Evolutionary conservation across 2,329 filamentous ascomycete genomes (phyloP), one percentile per base, ranked within the genome.

Genomic region (Colletotrichum phormii): DNA sequence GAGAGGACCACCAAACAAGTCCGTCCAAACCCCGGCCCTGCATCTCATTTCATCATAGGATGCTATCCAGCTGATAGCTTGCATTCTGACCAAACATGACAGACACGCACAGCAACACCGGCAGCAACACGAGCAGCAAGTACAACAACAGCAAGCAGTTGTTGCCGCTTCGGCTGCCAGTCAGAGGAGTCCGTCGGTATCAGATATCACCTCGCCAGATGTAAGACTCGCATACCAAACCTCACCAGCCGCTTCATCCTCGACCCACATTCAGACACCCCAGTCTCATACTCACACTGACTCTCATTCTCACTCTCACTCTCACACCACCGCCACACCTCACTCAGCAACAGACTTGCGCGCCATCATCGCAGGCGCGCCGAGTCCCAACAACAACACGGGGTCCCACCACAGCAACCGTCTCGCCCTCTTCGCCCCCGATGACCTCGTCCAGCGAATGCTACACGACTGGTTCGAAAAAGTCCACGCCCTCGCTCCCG

Each of bases 381-480:
- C 65, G 42, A 72, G 65, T 33, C 54, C 70, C 46, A 26, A 22
- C 42, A 49, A 8, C 42, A 49, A 3, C 46, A 64, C 70, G 60
- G 66, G 54, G 8, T n/a, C 18, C 5, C 65, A 26, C 11, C 33
- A 49, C 42, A 6, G 42, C 60, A 57, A 70, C 60, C 37, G 65
- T 24, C 71, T 74, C 13, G 42, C 67, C 46, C 31, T 62, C 53
- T 74, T 75, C 59, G 73, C 73, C 13, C 55, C 73, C 5, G 62
- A 64, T 18, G 60, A 31, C 59, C 64, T 67, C 24, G 35, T 78
- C 35, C 58, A 51, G 18, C 70, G 72, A 22, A 74, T 83, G 1
- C 75, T 83, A 5, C 60, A 76, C 54, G 77, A 81, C 63, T 83
- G 80, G 80, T 83, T 83, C 76, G 75, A 78, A n/a, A 75, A 79